Evolutionary conservation across 495 filamentous ascomycete species (phyloP).

Genomic region (Daldinia vernicosa): DNA sequence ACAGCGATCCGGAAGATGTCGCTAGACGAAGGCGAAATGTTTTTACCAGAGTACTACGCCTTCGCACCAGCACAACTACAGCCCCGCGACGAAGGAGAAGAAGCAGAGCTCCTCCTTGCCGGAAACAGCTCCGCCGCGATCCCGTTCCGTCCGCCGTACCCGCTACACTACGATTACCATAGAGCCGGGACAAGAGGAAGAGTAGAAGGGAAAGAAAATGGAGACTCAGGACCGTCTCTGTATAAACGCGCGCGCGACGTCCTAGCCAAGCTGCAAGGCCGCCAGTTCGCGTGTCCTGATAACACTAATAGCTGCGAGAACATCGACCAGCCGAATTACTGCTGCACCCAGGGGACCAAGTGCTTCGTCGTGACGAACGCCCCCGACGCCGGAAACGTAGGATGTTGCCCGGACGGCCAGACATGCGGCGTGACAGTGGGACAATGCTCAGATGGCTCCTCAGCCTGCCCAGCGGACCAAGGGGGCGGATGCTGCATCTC

Average conservation of each 20-base stretch:
- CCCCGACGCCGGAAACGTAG: slow-evolving; percentile 78
- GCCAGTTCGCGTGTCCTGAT: slow-evolving; percentile 77
- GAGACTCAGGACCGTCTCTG: slow-evolving; percentile 31
- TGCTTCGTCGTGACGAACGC: slow-evolving; percentile 70
- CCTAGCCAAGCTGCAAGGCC: slow-evolving; percentile 51
- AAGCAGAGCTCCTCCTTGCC: slow-evolving; percentile 38
- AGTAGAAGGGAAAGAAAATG: too few relatives aligned
- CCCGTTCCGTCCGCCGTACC: slow-evolving; percentile 51
- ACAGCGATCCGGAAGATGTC: slow-evolving; percentile 76
- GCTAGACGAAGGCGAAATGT: slow-evolving; percentile 83
- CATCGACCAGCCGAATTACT: slow-evolving; percentile 78
- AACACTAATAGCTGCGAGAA: slow-evolving; percentile 72
- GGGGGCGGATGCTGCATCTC: slow-evolving; percentile 91
- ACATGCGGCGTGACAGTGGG: slow-evolving; percentile 72
- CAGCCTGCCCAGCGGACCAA: slow-evolving; percentile 69
- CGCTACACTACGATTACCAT: slow-evolving; percentile 43
- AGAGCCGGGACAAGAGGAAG: slow-evolving; percentile 2
- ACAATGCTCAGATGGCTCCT: slow-evolving; percentile 70
- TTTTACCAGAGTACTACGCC: slow-evolving; percentile 70
- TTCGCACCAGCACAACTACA: slow-evolving; percentile 47
- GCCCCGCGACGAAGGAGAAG: slow-evolving; percentile 21
- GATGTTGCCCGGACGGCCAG: slow-evolving; percentile 81
- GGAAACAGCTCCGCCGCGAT: slow-evolving; percentile 46
- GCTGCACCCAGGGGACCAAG: slow-evolving; percentile 71
- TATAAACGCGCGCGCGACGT: slow-evolving; percentile 49